phyloP scores from a whole-genome alignment of 345 rosid genomes.

The Bruguiera gymnorhiza region DNA sequence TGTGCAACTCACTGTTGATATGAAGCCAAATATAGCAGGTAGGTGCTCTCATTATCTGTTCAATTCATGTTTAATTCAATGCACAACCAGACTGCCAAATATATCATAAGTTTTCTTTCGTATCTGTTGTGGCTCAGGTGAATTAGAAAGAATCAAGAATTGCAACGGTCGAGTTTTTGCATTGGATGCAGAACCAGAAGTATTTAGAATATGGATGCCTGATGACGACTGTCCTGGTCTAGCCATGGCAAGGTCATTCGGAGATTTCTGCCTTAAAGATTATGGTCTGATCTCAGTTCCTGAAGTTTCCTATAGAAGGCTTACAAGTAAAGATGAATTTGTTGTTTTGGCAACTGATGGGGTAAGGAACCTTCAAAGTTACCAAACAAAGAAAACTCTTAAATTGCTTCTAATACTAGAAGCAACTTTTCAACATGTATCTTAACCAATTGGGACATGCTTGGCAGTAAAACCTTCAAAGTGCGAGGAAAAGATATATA shows the following conservation, averaged over 20 bases:
- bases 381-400: neutral
- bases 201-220: conserved; percentile 89
- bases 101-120: neutral
- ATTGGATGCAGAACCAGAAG: conserved; percentile 73
- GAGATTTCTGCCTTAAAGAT: conserved; percentile 95
- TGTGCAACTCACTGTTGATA: conserved; percentile 77
- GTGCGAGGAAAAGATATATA: no score
- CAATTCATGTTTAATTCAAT: neutral
- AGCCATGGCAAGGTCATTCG: conserved; percentile 95
- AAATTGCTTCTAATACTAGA: neutral
- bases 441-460: no score
- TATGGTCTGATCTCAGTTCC: conserved; percentile 78
- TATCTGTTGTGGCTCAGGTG: conserved; percentile 41
- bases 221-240: conserved; percentile 92
- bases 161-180: conserved; percentile 82
- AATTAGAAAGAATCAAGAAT: conserved; percentile 72
- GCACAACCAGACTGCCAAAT: neutral
- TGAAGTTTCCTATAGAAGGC: conserved; percentile 60
- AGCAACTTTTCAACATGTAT: no score
- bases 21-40: conserved; percentile 77
- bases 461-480: no score
- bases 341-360: conserved; percentile 93
- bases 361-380: conserved; percentile 39
- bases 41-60: conserved; percentile 12
- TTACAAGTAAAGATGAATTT: conserved; percentile 68